Percentiles rank a stretch among this genome's conserved stretches.
phyloP scores from a whole-genome alignment of 305 asterid species.

The Solanum chacoense region DNA sequence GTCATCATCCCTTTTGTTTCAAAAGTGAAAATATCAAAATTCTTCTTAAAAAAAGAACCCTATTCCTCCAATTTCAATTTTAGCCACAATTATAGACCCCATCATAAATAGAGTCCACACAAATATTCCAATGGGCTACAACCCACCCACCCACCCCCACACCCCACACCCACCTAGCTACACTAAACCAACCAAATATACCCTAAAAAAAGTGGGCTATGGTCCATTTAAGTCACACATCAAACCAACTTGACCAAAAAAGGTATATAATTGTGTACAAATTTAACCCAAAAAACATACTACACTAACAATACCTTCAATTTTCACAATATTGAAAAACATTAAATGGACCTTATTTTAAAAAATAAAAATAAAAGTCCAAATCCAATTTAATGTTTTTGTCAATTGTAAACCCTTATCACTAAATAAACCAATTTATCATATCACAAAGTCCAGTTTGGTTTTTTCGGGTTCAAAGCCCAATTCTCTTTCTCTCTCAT shows the following conservation, averaged over 20 bases:
- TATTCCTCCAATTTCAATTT: neutral
- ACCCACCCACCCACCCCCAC: neutral
- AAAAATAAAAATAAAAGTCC: conserved; percentile 14
- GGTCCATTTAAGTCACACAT: conserved; percentile 14
- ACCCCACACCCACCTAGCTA: neutral
- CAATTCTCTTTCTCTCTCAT: conserved; percentile 28
- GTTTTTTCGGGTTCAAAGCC: conserved; percentile 36
- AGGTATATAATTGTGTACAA: neutral
- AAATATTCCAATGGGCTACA: neutral
- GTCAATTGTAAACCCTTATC: conserved; percentile 27
- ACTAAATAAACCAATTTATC: conserved; percentile 5
- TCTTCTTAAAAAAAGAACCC: neutral
- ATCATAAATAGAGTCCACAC: conserved; percentile 1
- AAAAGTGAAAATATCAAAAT: neutral
- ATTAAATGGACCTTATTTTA: conserved; percentile 25
- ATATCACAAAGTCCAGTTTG: conserved; percentile 44
- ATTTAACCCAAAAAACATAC: conserved; percentile 4
- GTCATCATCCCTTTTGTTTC: neutral
- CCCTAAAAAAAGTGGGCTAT: conserved; percentile 17
- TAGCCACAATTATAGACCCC: neutral
- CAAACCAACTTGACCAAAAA: neutral
- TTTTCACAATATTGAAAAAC: conserved; percentile 6
- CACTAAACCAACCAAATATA: neutral
- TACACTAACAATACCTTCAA: conserved; percentile 9
- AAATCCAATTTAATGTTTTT: conserved; percentile 22